Evolutionary conservation across 768 basidiomycete species (phyloP).

Genomic region (Boletus rubropictus): DNA sequence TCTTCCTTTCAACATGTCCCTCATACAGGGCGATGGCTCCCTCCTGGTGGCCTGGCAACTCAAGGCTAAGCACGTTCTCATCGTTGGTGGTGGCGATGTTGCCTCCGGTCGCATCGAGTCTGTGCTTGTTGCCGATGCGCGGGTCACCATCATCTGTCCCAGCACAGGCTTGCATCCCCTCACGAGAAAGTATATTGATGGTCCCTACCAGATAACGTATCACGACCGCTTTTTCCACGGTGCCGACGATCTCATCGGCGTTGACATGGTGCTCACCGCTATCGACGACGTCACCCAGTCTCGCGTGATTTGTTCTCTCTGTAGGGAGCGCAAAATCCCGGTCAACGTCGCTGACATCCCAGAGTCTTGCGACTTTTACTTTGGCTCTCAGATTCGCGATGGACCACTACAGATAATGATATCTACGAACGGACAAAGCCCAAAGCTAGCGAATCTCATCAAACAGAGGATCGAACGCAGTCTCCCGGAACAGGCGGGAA

Average conservation of each 20-base stretch:
- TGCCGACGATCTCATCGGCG: constrained; percentile 58
- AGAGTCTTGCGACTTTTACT: constrained; percentile 95
- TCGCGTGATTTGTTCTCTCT: constrained; percentile 63
- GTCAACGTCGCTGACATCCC: constrained; percentile 98
- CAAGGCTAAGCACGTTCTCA: constrained; percentile 72
- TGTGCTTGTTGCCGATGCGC: constrained; percentile 74
- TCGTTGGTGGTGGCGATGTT: constrained; percentile 92
- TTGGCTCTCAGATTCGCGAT: constrained; percentile 86
- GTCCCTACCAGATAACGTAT: constrained; percentile 51
- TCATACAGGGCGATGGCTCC: constrained; percentile 51
- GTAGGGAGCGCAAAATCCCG: constrained; percentile 65
- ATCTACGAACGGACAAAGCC: constrained; percentile 90
- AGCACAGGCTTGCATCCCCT: constrained; percentile 55
- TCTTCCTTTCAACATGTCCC: constrained; percentile 6
- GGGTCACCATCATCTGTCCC: constrained; percentile 75
- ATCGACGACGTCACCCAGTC: constrained; percentile 77
- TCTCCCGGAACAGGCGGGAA: constrained; percentile 69
- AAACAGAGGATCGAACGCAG: constrained; percentile 57
- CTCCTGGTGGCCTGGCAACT: constrained; percentile 94
- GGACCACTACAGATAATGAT: constrained; percentile 95
- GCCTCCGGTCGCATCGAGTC: constrained; percentile 85
- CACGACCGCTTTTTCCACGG: constrained; percentile 63
- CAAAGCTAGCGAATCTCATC: constrained; percentile 83
- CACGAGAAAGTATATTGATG: constrained; percentile 47
- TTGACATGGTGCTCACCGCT: constrained; percentile 90